phyloP scores from a whole-genome alignment of 495 filamentous ascomycete species.

The Saxispiralis lemnorum region DNA sequence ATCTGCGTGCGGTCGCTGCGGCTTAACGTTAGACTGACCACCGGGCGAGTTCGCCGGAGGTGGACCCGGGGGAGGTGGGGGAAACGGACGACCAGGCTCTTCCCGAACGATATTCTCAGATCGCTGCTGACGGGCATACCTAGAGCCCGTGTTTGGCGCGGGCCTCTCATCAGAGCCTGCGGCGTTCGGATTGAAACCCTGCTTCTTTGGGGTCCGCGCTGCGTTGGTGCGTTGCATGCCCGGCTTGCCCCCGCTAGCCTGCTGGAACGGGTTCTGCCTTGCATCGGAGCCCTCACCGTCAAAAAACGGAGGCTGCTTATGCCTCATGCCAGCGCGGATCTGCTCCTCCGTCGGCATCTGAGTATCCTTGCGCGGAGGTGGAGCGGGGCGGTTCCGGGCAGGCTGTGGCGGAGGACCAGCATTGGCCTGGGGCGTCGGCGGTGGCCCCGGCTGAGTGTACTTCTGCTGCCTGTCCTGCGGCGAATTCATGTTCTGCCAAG shows the following conservation, averaged over 20 bases:
- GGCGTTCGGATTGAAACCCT: constrained; percentile 23
- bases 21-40: not conserved
- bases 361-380: constrained; percentile 10
- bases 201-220: constrained; percentile 26
- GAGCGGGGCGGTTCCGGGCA: constrained; percentile 1
- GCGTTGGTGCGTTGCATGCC: constrained; percentile 28
- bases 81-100: not conserved
- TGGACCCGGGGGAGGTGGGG: constrained; percentile 16
- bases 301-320: constrained; percentile 1
- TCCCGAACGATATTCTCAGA: constrained; percentile 9
- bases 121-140: not conserved
- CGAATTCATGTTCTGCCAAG: constrained; percentile 54
- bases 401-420: constrained; percentile 1
- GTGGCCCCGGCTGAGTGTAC: not conserved
- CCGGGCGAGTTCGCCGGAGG: constrained; percentile 9
- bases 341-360: constrained; percentile 13
- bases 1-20: constrained; percentile 30
- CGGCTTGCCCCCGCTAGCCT: constrained; percentile 11
- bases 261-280: constrained; percentile 5
- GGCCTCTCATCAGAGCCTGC: constrained; percentile 20
- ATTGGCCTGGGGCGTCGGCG: constrained; percentile 12
- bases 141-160: not conserved
- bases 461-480: constrained; percentile 15
- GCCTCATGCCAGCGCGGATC: constrained; percentile 13
- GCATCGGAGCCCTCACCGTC: not conserved